Base-by-base conservation (phyloP, 2,329 filamentous ascomycete species). In the Paraconiothyrium brasiliense region DNA sequence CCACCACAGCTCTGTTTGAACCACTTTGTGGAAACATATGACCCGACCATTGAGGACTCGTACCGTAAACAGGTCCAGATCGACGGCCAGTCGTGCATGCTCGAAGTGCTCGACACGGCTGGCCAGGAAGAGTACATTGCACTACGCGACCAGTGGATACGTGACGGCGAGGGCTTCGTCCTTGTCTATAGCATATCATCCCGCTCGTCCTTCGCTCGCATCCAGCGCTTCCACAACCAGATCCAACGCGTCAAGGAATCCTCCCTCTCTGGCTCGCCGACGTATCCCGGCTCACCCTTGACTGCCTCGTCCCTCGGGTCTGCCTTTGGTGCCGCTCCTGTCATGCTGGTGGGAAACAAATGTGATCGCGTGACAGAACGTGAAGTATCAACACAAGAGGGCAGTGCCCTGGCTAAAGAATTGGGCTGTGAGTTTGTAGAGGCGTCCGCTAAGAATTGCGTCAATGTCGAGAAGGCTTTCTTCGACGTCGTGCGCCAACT, bases 281-380 rank as follows among this genome's bases (percentile, higher is more conserved):
- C 90, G 32, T 94, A 92, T 71, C 89, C 90, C 8, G 90, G 91
- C 64, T 93, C 91, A 27, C 90, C 91, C 54, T 85, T 92, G 64
- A 87, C 86, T 59, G 80, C 84, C 37, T 86, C 85, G 0, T 84
- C 85, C 50, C 81, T 83, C 22, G 82, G 81, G 22, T 81, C 82
- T 58, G 84, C 76, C 30, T 87, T 87, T 65, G 85, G 88, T 65
- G 90, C 90, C 22, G 93, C 95, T 16, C 95, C 95, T 50, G 92
- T 99, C 73, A 98, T 99, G 95, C 86, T 99, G 34, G 95, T 99
- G 39, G 95, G 95, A 69, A 98, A 99, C 85, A 99, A 99, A 84
- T 97, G 93, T 82, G 95, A 99, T 81, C 88, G 95, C 73, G 93
- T 97, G 50, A 97, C 94, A 32, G 95, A 98, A 82, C 89, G 95